Evolutionary conservation across 2,329 filamentous ascomycete genomes (phyloP), one percentile per base, ranked within the genome.

Genomic region (Ascochyta koolunga): DNA sequence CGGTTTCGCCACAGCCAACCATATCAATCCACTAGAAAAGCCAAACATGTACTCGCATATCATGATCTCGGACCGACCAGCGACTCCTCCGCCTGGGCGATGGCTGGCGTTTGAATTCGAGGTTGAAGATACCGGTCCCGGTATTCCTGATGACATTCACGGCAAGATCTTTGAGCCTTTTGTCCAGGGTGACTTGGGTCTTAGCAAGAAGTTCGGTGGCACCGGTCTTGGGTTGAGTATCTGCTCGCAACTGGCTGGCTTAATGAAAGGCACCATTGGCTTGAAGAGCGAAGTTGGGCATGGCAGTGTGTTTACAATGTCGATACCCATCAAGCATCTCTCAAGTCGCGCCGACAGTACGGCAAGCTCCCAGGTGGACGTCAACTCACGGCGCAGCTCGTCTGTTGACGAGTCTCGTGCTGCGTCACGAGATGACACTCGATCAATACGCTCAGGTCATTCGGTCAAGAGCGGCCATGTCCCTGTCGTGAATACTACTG

Each of bases 141-240:
- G 93, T 24, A 96, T 96, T 50, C 86, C 91, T 0, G 83, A 87
- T 6, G 79, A 88, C 59, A 84, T 96, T 73, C 91, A 92, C 64
- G 81, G 90, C 51, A 88, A 88, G 62, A 91, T 97, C 9, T 97
- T 97, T 70, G 93, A 96, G 72, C 93, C 93, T 0, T 97, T 97
- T 68, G 90, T 96, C 0, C 93, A 97, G 74, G 93, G 90, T n/a
- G 92, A 96, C 69, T 78, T 95, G 1, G 90, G 91, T 0, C 77
- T 97, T 15, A 96, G 89, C 78, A 96, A 91, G 73, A 95, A 95
- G 68, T 96, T 88, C 69, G 91, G 91, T 16, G 93, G 93, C 15
- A 96, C 93, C 1, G 93, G 93, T 4, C 79, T 96, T 1, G 93
- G 93, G 1, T 75, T 97, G 49, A 93, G 89, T 67, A 97, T 97